Evolutionary conservation across 2,329 filamentous ascomycete genomes (phyloP).

Genomic region (Parastagonospora avenae): DNA sequence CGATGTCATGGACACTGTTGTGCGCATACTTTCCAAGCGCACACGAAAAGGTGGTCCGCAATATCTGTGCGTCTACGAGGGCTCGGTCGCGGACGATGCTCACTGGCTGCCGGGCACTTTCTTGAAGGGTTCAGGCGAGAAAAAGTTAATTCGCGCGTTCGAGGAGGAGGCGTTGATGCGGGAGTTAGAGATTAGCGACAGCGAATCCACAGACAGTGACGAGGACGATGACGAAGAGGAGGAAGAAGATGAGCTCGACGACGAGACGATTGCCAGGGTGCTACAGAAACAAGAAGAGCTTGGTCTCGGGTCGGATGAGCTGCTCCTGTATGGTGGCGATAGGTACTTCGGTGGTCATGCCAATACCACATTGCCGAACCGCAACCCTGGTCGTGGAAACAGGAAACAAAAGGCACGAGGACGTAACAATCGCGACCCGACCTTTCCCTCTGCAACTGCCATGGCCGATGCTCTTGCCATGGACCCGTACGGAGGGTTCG

Average conservation of each 20-base stretch:
- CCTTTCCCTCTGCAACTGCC: constrained; percentile 60
- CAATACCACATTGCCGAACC: constrained; percentile 13
- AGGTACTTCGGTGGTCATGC: constrained; percentile 47
- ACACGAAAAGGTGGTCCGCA: constrained; percentile 52
- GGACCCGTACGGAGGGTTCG: constrained; percentile 71
- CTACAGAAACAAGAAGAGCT: constrained; percentile 67
- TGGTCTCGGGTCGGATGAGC: constrained; percentile 64
- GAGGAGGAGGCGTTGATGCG: constrained; percentile 25
- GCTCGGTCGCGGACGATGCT: constrained; percentile 53
- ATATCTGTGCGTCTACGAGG: constrained; percentile 58
- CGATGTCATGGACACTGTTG: constrained; percentile 50
- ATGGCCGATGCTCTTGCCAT: constrained; percentile 64
- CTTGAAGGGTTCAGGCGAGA: constrained; percentile 29
- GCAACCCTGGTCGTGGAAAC: constrained; percentile 30
- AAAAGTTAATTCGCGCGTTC: constrained; percentile 34
- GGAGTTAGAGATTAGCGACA: constrained; percentile 25
- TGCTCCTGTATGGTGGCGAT: constrained; percentile 61
- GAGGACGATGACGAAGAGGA: constrained; percentile 48
- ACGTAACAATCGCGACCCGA: constrained; percentile 19
- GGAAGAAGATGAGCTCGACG: constrained; percentile 54
- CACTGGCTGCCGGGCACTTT: constrained; percentile 52
- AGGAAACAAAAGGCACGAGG: constrained; percentile 26
- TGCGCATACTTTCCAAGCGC: constrained; percentile 53
- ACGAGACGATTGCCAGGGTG: constrained; percentile 67
- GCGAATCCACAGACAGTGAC: constrained; percentile 27